phyloP scores from a whole-genome alignment of 768 basidiomycete species.

The Cytidiella melzeri region DNA sequence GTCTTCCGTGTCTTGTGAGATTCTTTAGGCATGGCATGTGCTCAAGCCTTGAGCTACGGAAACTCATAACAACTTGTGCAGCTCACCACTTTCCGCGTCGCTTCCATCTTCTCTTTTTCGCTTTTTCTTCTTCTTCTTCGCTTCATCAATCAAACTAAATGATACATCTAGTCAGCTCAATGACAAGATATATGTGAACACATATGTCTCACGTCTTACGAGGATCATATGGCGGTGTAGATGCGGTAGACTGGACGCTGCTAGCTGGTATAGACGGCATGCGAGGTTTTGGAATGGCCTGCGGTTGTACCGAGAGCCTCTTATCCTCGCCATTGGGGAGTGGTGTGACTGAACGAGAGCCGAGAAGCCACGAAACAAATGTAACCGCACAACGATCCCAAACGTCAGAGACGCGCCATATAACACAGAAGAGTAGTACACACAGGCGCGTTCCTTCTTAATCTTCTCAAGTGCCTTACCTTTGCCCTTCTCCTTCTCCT shows the following conservation, averaged over 20 bases:
- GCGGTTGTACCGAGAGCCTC: slow-evolving; percentile 24
- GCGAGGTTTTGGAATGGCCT: slow-evolving; percentile 40
- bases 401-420: neutral
- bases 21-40: slow-evolving; percentile 32
- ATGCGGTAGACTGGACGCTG: slow-evolving; percentile 41
- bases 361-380: neutral
- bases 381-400: neutral
- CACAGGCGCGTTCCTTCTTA: slow-evolving; percentile 72
- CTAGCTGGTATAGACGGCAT: slow-evolving; percentile 38
- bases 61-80: neutral
- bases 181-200: slow-evolving; percentile 1
- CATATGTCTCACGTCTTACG: slow-evolving; percentile 47
- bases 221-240: slow-evolving; percentile 54
- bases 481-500: slow-evolving; percentile 72
- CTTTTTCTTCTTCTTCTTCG: slow-evolving; percentile 79
- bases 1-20: slow-evolving; percentile 44
- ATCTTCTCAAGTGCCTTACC: slow-evolving; percentile 65
- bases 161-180: slow-evolving; percentile 4
- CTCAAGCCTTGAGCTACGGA: no score
- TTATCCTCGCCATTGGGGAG: slow-evolving; percentile 42
- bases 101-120: slow-evolving; percentile 76
- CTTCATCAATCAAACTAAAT: slow-evolving; percentile 35
- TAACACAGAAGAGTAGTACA: slow-evolving; percentile 28
- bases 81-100: slow-evolving; percentile 55
- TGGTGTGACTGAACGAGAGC: slow-evolving; percentile 37